These are phyloP conservation scores for Aspergillus texensis DNA, from an alignment of 2,329 filamentous ascomycete genomes.

Conservation along the genomic window DNA sequence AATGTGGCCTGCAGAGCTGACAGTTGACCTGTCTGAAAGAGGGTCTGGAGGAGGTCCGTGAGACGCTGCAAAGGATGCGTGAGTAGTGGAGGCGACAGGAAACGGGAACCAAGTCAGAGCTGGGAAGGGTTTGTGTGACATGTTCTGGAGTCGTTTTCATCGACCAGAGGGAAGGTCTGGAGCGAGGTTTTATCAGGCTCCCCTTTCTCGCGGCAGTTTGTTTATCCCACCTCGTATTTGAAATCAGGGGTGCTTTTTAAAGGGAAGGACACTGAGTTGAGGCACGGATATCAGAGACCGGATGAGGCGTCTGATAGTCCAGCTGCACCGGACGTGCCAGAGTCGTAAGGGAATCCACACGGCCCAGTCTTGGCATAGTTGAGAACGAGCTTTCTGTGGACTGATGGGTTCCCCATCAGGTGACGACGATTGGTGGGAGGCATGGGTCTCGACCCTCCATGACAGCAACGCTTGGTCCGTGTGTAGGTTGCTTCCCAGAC, in stretches of 20 bases:
- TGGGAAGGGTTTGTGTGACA: constrained; percentile 4
- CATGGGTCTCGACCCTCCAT: constrained; percentile 17
- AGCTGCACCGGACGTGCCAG: background rate
- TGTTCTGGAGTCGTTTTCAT: background rate
- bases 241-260: background rate
- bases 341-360: background rate
- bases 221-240: background rate
- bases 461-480: constrained; percentile 22
- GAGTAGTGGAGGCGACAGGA: constrained; percentile 11
- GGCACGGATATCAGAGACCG: background rate
- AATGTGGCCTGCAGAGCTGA: background rate
- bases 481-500: constrained; percentile 9
- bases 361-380: constrained; percentile 1
- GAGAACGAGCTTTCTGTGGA: constrained; percentile 6
- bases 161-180: too few relatives aligned
- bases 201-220: background rate
- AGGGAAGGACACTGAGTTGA: background rate
- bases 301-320: constrained; percentile 5
- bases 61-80: background rate
- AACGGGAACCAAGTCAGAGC: constrained; percentile 14
- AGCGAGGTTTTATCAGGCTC: background rate
- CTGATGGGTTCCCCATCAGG: constrained; percentile 5
- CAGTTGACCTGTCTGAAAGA: constrained; percentile 7
- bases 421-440: constrained; percentile 16
- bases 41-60: background rate